These are phyloP conservation scores for Cyanidioschyzon merolae DNA, from an alignment of 23 red algal genomes.

Conservation along the genomic window DNA sequence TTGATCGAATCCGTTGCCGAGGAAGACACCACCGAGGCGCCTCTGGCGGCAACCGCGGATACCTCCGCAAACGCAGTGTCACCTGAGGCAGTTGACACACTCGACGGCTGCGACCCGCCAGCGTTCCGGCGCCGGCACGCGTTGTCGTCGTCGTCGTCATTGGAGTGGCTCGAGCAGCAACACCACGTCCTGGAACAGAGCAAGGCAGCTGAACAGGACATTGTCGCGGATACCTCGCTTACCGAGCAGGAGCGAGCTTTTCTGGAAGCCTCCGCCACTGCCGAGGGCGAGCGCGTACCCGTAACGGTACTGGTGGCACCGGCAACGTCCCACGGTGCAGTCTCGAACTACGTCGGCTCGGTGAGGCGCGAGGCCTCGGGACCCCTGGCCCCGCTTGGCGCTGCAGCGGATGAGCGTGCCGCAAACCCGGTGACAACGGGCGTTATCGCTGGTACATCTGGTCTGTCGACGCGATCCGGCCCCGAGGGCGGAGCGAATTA, in stretches of 20 bases:
- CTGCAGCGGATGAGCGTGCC: background rate
- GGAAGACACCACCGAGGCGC: conserved; percentile 40
- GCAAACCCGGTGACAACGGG: background rate
- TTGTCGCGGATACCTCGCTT: background rate
- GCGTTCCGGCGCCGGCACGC: conserved; percentile 45
- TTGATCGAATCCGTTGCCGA: background rate
- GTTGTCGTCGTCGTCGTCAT: background rate
- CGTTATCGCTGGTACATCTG: background rate
- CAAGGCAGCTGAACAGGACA: background rate
- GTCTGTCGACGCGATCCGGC: background rate
- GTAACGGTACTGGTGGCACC: background rate
- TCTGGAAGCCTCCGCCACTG: background rate
- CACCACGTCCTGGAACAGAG: background rate
- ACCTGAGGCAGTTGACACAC: background rate
- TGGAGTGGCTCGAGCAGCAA: conserved; percentile 8
- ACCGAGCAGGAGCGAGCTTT: conserved; percentile 1
- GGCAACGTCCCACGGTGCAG: background rate
- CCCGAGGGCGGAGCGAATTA: background rate
- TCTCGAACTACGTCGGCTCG: background rate
- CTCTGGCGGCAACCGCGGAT: background rate
- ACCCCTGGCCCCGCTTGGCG: background rate
- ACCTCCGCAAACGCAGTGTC: no score
- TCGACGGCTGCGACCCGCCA: conserved; percentile 55
- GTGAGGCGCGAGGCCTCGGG: background rate
- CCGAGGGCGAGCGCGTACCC: background rate